Evolutionary conservation across 768 basidiomycete species (phyloP).

Genomic region (Hygrophorus russula): DNA sequence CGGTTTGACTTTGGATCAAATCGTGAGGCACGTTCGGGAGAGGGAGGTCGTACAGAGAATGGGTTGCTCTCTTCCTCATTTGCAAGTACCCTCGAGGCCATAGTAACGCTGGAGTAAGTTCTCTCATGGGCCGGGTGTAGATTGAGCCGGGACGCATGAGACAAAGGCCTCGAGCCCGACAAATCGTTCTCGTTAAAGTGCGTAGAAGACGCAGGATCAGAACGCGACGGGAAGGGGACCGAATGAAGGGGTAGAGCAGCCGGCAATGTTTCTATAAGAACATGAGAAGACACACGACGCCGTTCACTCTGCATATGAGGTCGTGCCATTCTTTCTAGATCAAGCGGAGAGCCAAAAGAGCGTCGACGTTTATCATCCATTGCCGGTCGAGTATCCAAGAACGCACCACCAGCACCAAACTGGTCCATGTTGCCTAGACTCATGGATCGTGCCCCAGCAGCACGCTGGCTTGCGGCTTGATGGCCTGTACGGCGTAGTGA

Average conservation of each 20-base stretch:
- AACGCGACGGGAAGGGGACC: slow-evolving; percentile 56
- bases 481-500: slow-evolving; percentile 31
- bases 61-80: slow-evolving; percentile 22
- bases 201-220: slow-evolving; percentile 41
- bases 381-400: slow-evolving; percentile 20
- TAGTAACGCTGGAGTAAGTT: slow-evolving; percentile 38
- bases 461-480: slow-evolving; percentile 19
- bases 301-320: slow-evolving; percentile 29
- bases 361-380: slow-evolving; percentile 32
- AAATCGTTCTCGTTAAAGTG: slow-evolving; percentile 24
- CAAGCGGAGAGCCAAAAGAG: slow-evolving; percentile 48
- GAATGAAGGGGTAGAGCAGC: slow-evolving; percentile 23
- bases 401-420: slow-evolving; percentile 16
- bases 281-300: slow-evolving; percentile 41
- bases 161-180: slow-evolving; percentile 1
- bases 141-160: slow-evolving; percentile 7
- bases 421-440: slow-evolving; percentile 57
- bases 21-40: slow-evolving; percentile 43
- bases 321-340: slow-evolving; percentile 36
- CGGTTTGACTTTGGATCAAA: slow-evolving; percentile 68
- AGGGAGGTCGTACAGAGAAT: slow-evolving; percentile 22
- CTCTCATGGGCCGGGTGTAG: slow-evolving; percentile 25
- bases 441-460: slow-evolving; percentile 42
- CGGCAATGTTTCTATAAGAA: slow-evolving; percentile 30
- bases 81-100: slow-evolving; percentile 35